These are phyloP conservation scores for Herpotrichia juniperi DNA, from an alignment of 2,329 filamentous ascomycete species.

Conservation along the genomic window DNA sequence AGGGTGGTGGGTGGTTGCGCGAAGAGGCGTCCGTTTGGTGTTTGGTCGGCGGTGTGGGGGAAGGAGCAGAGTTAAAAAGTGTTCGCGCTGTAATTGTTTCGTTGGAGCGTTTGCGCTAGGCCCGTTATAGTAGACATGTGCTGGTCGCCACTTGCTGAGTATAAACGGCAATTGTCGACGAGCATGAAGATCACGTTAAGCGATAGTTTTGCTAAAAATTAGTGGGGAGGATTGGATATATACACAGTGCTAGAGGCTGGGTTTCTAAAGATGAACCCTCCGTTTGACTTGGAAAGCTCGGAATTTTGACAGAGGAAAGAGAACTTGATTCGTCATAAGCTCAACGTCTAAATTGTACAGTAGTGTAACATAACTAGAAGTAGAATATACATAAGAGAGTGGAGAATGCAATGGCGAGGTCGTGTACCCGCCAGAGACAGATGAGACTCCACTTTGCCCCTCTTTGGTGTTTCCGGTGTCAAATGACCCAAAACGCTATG, in stretches of 20 bases:
- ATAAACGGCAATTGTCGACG: neutral
- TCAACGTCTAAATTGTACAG: too few species aligned
- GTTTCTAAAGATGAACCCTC: too few species aligned
- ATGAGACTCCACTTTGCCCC: neutral
- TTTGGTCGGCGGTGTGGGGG: constrained; percentile 4
- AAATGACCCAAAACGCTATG: constrained; percentile 18
- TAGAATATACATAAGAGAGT: too few species aligned
- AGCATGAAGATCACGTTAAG: too few species aligned
- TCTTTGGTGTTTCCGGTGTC: neutral
- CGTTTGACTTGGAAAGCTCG: too few species aligned
- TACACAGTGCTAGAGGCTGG: too few species aligned
- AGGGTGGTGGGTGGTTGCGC: constrained; percentile 7
- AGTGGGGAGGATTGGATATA: too few species aligned
- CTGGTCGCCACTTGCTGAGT: neutral
- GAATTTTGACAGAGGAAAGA: too few species aligned
- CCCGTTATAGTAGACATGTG: neutral
- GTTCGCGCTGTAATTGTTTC: neutral
- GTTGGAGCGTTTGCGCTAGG: neutral
- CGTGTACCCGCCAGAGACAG: neutral
- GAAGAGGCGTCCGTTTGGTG: constrained; percentile 6
- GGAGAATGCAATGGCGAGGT: neutral
- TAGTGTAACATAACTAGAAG: too few species aligned
- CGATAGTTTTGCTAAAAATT: too few species aligned
- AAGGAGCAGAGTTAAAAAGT: neutral
- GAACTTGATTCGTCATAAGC: too few species aligned